Evolutionary conservation across 2,329 filamentous ascomycete species (phyloP), one percentile per base, ranked within the genome.

Genomic region (Epichloe sp.): DNA sequence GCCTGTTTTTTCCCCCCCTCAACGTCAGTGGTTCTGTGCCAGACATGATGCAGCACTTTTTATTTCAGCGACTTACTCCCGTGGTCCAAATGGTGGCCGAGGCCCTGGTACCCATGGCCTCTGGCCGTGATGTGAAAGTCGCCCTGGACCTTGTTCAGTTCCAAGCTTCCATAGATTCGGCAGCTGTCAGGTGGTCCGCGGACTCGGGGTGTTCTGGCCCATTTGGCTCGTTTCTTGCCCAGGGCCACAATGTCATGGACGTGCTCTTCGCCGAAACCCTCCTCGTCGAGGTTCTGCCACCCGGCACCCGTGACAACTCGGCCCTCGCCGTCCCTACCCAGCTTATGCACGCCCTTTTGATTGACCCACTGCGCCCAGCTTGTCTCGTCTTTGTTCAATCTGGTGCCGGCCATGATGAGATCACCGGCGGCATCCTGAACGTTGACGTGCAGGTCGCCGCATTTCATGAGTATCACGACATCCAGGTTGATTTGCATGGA

Each of bases 101-200:
- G 75, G 63, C 90, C 88, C 68, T 80, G 79, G 68, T 98, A 98
- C n/a, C 93, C 93, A 67, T 97, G 91, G 0, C 93, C 93, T 55
- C 89, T 74, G 3, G 93, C 93, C 2, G 93, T 98, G 62, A 98
- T 93, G 65, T 98, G 93, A 64, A 98, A 97, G 67, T 98, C 91
- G 4, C 91, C 93, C 69, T 96, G 91, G 44, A 98, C 93, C 71
- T 94, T 95, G 69, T 98, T 98, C 58, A 94, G 78, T 58, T 95
- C 86, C 65, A 98, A 68, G 60, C 82, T 94, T 36, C 93, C 93
- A 66, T 81, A 98, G 56, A 98, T 82, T 46, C 93, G 81, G 67
- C 93, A 98, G 55, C 86, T 85, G 65, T 95, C 86, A 15, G 76
- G 68, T 21, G 62, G 59, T 4, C 71, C 70, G 63, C 75, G 76